Evolutionary conservation across 2,329 filamentous ascomycete genomes (phyloP), one percentile per base, ranked within the genome.

Genomic region (Fusarium acutatum): DNA sequence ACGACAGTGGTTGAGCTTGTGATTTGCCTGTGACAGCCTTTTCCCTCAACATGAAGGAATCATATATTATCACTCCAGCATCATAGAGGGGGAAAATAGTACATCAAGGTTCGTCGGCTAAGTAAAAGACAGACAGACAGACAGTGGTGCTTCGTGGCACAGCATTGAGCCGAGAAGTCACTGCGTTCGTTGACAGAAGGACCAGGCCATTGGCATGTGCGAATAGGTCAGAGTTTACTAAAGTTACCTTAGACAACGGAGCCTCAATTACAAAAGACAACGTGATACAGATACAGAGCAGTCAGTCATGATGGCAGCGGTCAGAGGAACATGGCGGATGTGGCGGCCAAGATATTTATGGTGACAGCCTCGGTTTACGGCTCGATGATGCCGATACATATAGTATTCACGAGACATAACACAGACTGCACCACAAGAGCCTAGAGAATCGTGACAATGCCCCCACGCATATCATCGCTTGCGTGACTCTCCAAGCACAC

Each of bases 401-500:
- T 8, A 24, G 41, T 32, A 28, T 26, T 47, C 24, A 35, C 30
- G 22, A 34, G 54, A 58, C n/a, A 41, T 20, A 46, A 46, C 24
- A 35, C 41, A 46, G 24, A 49, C 57, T 20, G 37, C 32, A 71
- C 10, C 22, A 34, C 28, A 49, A 28, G 26, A 24, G 14, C n/a
- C 17, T 3, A 52, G 15, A 54, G 50, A 54, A 54, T 54, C 37
- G 35, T 56, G 52, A 41, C 52, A 56, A 24, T 43, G 13, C 61
- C 70, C 71, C 70, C 71, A 73, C 70, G 71, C 37, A 59, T 28
- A 34, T 26, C 32, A 64, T 24, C 41, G 44, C 61, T 72, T 72
- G 65, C 70, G 65, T 70, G 70, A 73, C 65, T 59, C 64, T 59
- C 26, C 62, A 74, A 53, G 58, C 35, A 72, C 24, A 32, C 41